Percentiles rank a stretch among this genome's conserved stretches.
Conservation (phyloP, 169 alveolate genomes). For the Besnoitia besnoiti region DNA sequence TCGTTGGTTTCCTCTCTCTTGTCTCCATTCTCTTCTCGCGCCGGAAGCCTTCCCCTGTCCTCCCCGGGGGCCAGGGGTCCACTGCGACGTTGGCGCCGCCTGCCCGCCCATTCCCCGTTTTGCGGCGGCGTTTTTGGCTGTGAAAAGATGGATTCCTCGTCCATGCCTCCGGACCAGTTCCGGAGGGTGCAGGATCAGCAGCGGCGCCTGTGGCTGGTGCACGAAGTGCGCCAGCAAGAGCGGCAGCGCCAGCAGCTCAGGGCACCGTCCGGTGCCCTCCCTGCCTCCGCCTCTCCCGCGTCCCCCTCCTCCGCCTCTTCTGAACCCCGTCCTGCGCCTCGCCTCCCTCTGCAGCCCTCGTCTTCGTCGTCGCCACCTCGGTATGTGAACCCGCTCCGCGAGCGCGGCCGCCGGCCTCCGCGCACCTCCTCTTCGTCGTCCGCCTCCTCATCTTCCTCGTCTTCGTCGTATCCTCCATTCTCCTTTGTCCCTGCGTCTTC, state of each 20-base stretch:
- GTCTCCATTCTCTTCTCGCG: no score
- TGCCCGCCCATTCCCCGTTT: no score
- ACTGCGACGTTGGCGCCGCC: no score
- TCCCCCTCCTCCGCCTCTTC: not conserved
- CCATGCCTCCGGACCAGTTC: constrained; percentile 3
- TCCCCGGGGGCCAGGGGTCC: no score
- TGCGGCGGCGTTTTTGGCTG: no score
- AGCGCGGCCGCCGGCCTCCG: not conserved
- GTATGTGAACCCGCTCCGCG: no score
- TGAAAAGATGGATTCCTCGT: not conserved
- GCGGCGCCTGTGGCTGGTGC: not conserved
- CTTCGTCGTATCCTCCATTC: not conserved
- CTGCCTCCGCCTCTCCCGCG: not conserved
- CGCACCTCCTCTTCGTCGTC: not conserved
- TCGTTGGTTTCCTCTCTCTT: no score
- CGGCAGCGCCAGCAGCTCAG: constrained; percentile 4
- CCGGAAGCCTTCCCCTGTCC: no score
- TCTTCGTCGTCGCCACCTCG: not conserved
- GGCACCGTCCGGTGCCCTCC: not conserved
- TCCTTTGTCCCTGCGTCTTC: not conserved
- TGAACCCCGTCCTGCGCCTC: not conserved
- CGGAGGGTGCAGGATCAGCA: constrained; percentile 1
- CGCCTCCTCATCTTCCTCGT: not conserved
- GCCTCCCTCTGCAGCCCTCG: not conserved
- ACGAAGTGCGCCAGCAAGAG: constrained; percentile 6